These are phyloP conservation scores for Blakeslea trispora DNA, from an alignment of 371 early-diverging fungal species.

Conservation along the genomic window DNA sequence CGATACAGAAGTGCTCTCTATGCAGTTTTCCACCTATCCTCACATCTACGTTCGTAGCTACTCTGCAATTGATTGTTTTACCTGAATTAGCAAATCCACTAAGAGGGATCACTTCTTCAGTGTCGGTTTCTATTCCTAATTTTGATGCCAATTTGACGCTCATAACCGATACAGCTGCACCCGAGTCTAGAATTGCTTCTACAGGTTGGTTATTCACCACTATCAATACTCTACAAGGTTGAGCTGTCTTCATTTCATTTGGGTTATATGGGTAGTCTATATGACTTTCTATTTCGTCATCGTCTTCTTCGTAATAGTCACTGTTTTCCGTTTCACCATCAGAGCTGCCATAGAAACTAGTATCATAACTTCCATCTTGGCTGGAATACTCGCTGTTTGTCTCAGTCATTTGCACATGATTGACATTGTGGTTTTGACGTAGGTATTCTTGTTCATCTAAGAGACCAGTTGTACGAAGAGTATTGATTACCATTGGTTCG, in stretches of 20 bases:
- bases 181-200: slow-evolving; percentile 18
- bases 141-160: slow-evolving; percentile 9
- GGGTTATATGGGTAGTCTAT: slow-evolving; percentile 11
- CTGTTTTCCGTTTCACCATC: too few relatives aligned
- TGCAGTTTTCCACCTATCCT: slow-evolving; percentile 13
- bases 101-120: background rate
- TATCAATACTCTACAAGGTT: slow-evolving; percentile 3
- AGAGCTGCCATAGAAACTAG: too few relatives aligned
- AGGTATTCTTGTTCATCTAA: background rate
- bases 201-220: slow-evolving; percentile 5
- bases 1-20: slow-evolving; percentile 16
- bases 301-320: too few relatives aligned
- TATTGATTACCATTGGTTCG: slow-evolving; percentile 1
- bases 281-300: background rate
- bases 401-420: background rate
- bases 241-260: background rate
- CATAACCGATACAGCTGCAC: slow-evolving; percentile 19
- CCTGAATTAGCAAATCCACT: slow-evolving; percentile 6
- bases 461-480: background rate
- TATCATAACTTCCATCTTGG: too few relatives aligned
- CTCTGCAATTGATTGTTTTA: background rate
- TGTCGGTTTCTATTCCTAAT: background rate
- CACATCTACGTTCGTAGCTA: slow-evolving; percentile 13
- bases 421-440: background rate
- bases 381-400: background rate